A percentile compares a stretch with the other conserved stretches of the same genome.
phyloP scores from a whole-genome alignment of 2,329 filamentous ascomycete genomes.

The Metarhizium brunneum region DNA sequence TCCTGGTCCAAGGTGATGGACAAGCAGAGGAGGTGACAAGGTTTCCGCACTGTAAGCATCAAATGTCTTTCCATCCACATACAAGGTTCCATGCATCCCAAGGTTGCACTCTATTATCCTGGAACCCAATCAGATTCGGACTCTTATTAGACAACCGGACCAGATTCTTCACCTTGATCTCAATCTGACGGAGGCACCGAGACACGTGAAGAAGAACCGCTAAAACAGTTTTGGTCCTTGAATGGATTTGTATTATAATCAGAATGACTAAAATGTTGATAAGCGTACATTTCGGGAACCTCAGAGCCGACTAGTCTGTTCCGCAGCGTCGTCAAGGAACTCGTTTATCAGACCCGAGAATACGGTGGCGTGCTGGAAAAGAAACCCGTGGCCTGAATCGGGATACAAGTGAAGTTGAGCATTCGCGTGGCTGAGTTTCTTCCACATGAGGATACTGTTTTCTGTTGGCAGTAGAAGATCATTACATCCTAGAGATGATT shows the following conservation, averaged over 20 bases:
- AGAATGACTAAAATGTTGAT: not conserved
- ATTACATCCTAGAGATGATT: slow-evolving; percentile 18
- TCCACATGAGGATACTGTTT: slow-evolving; percentile 29
- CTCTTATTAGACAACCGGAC: not conserved
- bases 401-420: slow-evolving; percentile 25
- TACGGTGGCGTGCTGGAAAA: slow-evolving; percentile 23
- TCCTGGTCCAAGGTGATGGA: not conserved
- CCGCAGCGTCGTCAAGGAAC: slow-evolving; percentile 15
- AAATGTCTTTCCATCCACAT: not conserved
- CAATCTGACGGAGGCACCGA: not conserved
- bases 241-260: not conserved
- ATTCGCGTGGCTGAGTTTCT: slow-evolving; percentile 19
- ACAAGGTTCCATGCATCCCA: not conserved
- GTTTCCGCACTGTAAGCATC: not conserved
- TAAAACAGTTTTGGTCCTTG: not conserved
- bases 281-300: not conserved
- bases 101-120: not conserved
- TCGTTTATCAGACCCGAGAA: slow-evolving; percentile 23
- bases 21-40: not conserved
- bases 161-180: not conserved
- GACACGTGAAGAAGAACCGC: not conserved
- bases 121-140: not conserved
- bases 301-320: slow-evolving; percentile 4
- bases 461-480: slow-evolving; percentile 25
- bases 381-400: slow-evolving; percentile 26